Evolutionary conservation across 2,329 filamentous ascomycete genomes (phyloP), one percentile per base, ranked within the genome.

Genomic region (Fusarium abutilonis): DNA sequence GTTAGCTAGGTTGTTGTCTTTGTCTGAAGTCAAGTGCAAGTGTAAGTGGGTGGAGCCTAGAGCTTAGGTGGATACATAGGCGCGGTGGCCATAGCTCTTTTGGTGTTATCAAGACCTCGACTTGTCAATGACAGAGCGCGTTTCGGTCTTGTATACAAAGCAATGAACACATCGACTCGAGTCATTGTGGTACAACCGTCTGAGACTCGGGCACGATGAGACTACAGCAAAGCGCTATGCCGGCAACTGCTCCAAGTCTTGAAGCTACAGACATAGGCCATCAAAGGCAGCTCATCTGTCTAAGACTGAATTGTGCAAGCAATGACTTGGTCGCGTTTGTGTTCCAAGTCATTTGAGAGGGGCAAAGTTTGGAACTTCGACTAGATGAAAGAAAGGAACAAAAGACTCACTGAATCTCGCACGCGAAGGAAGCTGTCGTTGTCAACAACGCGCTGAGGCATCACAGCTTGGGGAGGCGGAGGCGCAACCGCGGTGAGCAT

Each of bases 381-480:
- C 49, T 31, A 35, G 38, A 44, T 49, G 59, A 41, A 55, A 60
- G 23, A 49, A 58, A 54, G 28, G 63, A 40, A 41, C 9, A 31
- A 29, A 11, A 38, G 46, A 79, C 90, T 84, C 88, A 96, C 92
- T 74, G 87, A 89, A 75, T 96, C 92, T 71, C 92, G 86, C 44
- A 93, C 92, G 73, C 89, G 84, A 59, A 91, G 84, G 75, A 94
- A 94, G 75, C 91, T 89, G 56, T 92, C 89, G 54, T 90, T 83
- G 60, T 92, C 86, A 64, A 90, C 85, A 38, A 80, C 71, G 54
- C 74, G 75, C 59, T 74, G 70, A 46, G 70, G 67, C 47, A 66
- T 54, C 28, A 60, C 52, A 34, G 56, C 50, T 26, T 60, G 63
- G 23, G 57, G 63, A 9, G 60, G 67, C 8, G 58, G 62, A 50